These are phyloP conservation scores for Tetrastigma voinierianum DNA, from an alignment of 164 flowering plant species.

Conservation along the genomic window DNA sequence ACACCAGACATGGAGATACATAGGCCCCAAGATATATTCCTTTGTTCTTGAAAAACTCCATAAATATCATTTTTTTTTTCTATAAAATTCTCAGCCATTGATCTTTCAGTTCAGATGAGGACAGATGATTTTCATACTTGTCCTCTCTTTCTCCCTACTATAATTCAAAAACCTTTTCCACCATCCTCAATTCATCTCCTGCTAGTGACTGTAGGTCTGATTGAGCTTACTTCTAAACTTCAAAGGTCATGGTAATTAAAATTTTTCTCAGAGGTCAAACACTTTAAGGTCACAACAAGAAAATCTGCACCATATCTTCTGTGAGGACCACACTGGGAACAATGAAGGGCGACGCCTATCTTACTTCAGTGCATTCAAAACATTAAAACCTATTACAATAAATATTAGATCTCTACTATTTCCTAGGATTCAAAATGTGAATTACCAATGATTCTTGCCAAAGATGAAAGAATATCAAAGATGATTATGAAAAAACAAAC, in stretches of 20 bases:
- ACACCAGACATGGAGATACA: no score
- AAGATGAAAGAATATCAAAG: no score
- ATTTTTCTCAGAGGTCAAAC: conserved; percentile 7
- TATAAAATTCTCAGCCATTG: neutral
- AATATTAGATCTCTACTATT: no score
- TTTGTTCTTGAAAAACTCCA: neutral
- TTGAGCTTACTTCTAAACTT: neutral
- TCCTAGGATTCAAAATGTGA: no score
- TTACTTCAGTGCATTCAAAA: neutral
- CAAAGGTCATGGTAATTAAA: neutral
- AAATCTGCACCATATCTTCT: conserved; percentile 20
- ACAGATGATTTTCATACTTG: neutral
- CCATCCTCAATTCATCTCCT: neutral
- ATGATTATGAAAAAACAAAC: no score
- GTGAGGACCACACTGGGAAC: conserved; percentile 23
- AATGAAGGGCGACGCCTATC: conserved; percentile 1
- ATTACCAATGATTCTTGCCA: no score
- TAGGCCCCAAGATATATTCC: neutral
- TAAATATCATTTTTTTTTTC: neutral
- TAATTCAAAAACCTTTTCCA: neutral
- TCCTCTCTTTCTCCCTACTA: neutral
- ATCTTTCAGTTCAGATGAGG: neutral
- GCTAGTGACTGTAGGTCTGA: neutral
- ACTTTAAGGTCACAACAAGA: conserved; percentile 11
- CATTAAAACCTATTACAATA: neutral